Conservation (phyloP, 106 monocot genomes). For the Phalaenopsis aphrodite region DNA sequence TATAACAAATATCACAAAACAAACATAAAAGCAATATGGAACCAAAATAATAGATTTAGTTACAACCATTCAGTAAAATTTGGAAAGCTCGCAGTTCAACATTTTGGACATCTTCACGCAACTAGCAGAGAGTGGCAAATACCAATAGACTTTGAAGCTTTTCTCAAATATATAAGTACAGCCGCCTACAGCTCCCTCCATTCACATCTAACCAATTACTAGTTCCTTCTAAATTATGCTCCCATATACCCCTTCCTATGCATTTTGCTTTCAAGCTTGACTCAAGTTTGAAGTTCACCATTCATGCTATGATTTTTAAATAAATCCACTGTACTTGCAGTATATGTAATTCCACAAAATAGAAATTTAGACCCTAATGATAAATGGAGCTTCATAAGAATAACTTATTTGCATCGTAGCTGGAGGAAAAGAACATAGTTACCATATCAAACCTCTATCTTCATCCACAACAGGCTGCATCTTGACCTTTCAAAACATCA, state of each 20-base stretch:
- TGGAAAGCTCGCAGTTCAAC: not conserved
- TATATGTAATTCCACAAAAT: not conserved
- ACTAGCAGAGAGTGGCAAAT: not conserved
- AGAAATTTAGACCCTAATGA: not conserved
- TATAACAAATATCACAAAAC: not conserved
- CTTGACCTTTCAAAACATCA: constrained; percentile 57
- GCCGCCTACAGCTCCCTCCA: not conserved
- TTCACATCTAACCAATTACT: not conserved
- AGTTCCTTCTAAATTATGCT: not conserved
- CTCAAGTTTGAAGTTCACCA: not conserved
- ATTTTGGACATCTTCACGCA: not conserved
- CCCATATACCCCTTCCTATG: not conserved
- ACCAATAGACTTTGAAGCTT: not conserved
- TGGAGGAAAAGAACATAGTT: not conserved
- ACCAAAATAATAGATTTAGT: not conserved
- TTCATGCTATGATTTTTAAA: not conserved
- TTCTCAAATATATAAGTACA: not conserved
- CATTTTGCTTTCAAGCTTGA: not conserved
- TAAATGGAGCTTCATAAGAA: not conserved
- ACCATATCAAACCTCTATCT: constrained; percentile 67
- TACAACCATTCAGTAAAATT: not conserved
- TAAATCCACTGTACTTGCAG: not conserved
- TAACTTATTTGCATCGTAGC: not conserved
- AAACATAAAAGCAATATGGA: not conserved
- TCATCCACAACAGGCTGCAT: constrained; percentile 77